Base-by-base conservation (phyloP, 345 rosid genomes). In the Gossypium ekmanianum region DNA sequence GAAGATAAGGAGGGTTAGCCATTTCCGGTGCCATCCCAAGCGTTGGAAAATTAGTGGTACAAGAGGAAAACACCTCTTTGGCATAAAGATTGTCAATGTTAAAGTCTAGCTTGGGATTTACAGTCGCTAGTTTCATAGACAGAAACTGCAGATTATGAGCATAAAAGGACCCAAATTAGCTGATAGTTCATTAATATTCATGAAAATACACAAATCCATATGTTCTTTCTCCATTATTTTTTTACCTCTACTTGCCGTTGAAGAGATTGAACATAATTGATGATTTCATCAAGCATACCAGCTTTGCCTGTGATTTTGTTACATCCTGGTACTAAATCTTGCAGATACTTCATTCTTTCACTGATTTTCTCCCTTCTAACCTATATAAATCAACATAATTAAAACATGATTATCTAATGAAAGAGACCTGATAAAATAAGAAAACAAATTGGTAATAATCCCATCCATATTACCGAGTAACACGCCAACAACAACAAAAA, bases 231-330 rank as follows among this genome's bases (percentile, higher is more conserved):
- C 8, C 41, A 10, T 56, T 7, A 1, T 4, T 22, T 13, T 2
- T 44, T 71, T 80, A 91, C 97, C 91, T 91, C 97, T 10, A 89
- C 92, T 81, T 91, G 94, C 45, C 86, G 77, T 72, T 91, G 94
- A 76, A 91, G 92, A 50, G 97, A 91, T 71, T 91, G 91, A 74
- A 91, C 97, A 78, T 91, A 91, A 77, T 88, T 91, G 66, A 89
- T 91, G 70, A 89, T 91, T 78, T 91, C 97, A 68, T 91, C 97
- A 71, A 91, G 93, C 97, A 91, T 91, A 64, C 97, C 97, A 17
- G 93, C 94, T 68, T 91, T 91, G 41, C 97, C 94, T 0, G 88
- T 87, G 58, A 88, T 84, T 79, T 88, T 89, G 84, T 83, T 81
- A 78, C 97, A 91, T 4, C 97, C 92, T 0, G 94, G 97, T 10